A percentile compares a stretch with the other conserved stretches of the same genome.
Evolutionary conservation across 2,329 filamentous ascomycete species (phyloP).

Genomic region (Shiraia bambusicola): DNA sequence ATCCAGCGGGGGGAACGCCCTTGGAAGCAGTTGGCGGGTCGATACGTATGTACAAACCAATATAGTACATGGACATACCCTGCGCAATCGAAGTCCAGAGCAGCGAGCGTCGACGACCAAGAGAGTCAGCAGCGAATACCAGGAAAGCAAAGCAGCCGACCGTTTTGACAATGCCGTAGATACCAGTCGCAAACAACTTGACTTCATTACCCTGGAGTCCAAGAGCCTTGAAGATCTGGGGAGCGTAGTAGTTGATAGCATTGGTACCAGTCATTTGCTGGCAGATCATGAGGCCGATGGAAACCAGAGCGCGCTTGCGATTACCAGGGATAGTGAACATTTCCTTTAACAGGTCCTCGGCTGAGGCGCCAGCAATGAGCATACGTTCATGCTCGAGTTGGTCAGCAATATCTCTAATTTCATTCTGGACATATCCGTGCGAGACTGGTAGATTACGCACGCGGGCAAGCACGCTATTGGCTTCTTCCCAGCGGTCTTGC

Average conservation of each 20-base stretch:
- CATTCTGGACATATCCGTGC: constrained; percentile 41
- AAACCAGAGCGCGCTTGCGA: constrained; percentile 64
- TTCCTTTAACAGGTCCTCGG: constrained; percentile 44
- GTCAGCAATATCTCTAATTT: constrained; percentile 41
- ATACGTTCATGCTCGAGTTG: constrained; percentile 57
- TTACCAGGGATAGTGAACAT: constrained; percentile 53
- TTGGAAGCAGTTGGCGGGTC: constrained; percentile 57
- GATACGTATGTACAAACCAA: constrained; percentile 69
- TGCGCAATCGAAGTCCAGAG: constrained; percentile 66
- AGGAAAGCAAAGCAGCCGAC: constrained; percentile 64
- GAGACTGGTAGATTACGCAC: constrained; percentile 55
- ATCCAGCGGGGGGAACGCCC: constrained; percentile 65
- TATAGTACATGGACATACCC: constrained; percentile 65
- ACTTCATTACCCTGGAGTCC: constrained; percentile 60
- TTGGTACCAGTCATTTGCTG: constrained; percentile 69
- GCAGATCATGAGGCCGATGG: constrained; percentile 65
- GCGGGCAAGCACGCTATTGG: constrained; percentile 56
- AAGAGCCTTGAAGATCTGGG: constrained; percentile 67
- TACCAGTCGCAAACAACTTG: constrained; percentile 70
- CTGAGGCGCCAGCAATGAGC: constrained; percentile 54
- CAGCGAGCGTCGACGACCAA: constrained; percentile 64
- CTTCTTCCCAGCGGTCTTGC: constrained; percentile 67
- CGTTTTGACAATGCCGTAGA: constrained; percentile 74
- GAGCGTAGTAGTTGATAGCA: constrained; percentile 64
- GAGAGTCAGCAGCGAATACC: constrained; percentile 66